Evolutionary conservation across 352 stramenopile species (phyloP).

Genomic region (Phytophthora citrophthora): DNA sequence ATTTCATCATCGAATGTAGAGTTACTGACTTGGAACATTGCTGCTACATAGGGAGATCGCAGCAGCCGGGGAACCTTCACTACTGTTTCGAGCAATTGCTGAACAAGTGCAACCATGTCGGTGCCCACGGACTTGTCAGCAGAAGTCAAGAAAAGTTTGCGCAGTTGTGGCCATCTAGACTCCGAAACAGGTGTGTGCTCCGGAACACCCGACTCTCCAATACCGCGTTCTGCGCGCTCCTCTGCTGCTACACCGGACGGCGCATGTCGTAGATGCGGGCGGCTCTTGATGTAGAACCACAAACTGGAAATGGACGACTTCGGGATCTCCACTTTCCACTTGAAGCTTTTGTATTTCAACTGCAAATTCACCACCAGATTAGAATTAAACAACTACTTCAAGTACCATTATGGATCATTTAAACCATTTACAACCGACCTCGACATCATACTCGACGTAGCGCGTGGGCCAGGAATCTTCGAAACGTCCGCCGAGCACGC

Average conservation of each 20-base stretch:
- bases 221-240: conserved; percentile 32
- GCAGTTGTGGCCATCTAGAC: conserved; percentile 68
- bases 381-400: conserved; percentile 26
- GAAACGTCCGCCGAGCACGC: conserved; percentile 63
- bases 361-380: conserved; percentile 12
- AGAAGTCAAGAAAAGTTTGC: conserved; percentile 82
- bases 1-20: conserved; percentile 88
- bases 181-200: conserved; percentile 16
- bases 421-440: conserved; percentile 39
- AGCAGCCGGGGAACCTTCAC: conserved; percentile 70
- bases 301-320: conserved; percentile 84
- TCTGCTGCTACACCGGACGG: conserved; percentile 22
- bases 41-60: conserved; percentile 71
- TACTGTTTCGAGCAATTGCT: conserved; percentile 75
- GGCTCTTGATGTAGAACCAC: conserved; percentile 90
- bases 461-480: conserved; percentile 85
- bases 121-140: conserved; percentile 71
- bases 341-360: conserved; percentile 78
- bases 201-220: conserved; percentile 28
- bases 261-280: conserved; percentile 61
- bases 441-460: conserved; percentile 87
- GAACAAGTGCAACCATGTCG: conserved; percentile 82
- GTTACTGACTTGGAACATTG: conserved; percentile 85
- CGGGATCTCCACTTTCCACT: conserved; percentile 86
- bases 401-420: conserved; percentile 36